Evolutionary conservation across 805 yeast species (phyloP).

Genomic region (Candida peoriensis): DNA sequence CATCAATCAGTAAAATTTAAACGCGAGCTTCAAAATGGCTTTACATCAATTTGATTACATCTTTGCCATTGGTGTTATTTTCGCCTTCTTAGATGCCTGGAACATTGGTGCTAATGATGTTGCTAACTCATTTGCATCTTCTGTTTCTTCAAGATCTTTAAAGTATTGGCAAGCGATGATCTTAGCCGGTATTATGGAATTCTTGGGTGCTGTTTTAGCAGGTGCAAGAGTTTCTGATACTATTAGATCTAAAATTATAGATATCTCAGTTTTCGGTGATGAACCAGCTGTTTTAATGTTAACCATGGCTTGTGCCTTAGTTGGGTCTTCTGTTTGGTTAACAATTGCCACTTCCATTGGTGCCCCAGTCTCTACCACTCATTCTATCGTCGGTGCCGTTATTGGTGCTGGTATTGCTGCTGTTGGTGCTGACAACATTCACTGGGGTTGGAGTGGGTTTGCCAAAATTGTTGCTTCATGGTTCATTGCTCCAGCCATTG

Average conservation of each 20-base stretch:
- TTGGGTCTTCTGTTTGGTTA: slow-evolving; percentile 71
- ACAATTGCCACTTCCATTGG: slow-evolving; percentile 61
- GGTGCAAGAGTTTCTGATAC: slow-evolving; percentile 75
- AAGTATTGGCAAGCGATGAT: slow-evolving; percentile 75
- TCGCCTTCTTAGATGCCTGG: slow-evolving; percentile 75
- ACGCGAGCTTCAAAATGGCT: too few species aligned
- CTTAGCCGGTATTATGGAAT: slow-evolving; percentile 65
- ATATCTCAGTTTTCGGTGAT: slow-evolving; percentile 39
- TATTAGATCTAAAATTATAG: slow-evolving; percentile 59
- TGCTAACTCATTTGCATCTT: slow-evolving; percentile 74
- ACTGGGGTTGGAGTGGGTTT: slow-evolving; percentile 77
- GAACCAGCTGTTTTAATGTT: slow-evolving; percentile 72
- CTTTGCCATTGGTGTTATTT: slow-evolving; percentile 62
- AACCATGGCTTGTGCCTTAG: slow-evolving; percentile 69
- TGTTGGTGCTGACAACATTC: slow-evolving; percentile 51
- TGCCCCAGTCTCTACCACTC: slow-evolving; percentile 80
- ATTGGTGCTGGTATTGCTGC: slow-evolving; percentile 76
- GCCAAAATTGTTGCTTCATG: slow-evolving; percentile 72
- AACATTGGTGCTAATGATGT: slow-evolving; percentile 82
- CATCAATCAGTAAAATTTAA: too few species aligned
- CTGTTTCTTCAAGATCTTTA: slow-evolving; percentile 65
- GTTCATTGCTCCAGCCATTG: slow-evolving; percentile 71
- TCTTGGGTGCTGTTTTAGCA: slow-evolving; percentile 67
- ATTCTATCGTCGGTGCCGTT: slow-evolving; percentile 70
- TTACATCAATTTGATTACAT: slow-evolving; percentile 53